Base-by-base conservation (phyloP, 2,329 filamentous ascomycete genomes). In the Trichothecium sympodiale region DNA sequence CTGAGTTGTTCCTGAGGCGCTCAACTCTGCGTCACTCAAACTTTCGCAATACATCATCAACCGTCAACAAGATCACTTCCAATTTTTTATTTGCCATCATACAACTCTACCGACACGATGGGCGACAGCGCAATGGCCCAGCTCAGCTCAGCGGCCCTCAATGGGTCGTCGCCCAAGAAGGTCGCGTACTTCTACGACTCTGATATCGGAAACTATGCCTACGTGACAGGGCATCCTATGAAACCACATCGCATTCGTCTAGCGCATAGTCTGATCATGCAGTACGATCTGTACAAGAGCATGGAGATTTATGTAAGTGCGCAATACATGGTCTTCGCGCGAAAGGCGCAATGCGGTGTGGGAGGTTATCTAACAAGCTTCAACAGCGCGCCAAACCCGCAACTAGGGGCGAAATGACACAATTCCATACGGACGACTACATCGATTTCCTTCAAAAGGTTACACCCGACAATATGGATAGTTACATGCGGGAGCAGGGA, bases 161-260 rank as follows among this genome's bases (percentile, higher is more conserved):
- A 63, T 40, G 56, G 62, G 39, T 50, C 59, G 34, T 61, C 65
- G 17, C 61, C 66, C 36, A 94, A 91, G 64, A 86, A 89, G 55
- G 85, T 96, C 39, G 89, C 89, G 38, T 96, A 96, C 64, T 96
- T 96, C 61, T 96, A 96, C 71, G 89, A 96, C 56, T 93, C 85
- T 3, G 89, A 96, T 62, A 91, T 96, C 54, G 89, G 89, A 45
- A 96, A 96, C 61, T 96, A 95, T 67, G 88, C 89, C 56, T 96
- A 96, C 54, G 86, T 94, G 39, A 87, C 86, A 43, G 87, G 86
- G 15, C 91, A 98, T 66, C 91, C 91, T 29, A 98, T 98, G 91
- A 98, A 98, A 61, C 91, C 91, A 43, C 94, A 94, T 74, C 82
- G 91, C 16, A 80, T 98, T 50, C 86, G 88, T 15, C 65, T 98